phyloP scores from a whole-genome alignment of 352 stramenopile species.

The Pilasporangium apinafurcum region DNA sequence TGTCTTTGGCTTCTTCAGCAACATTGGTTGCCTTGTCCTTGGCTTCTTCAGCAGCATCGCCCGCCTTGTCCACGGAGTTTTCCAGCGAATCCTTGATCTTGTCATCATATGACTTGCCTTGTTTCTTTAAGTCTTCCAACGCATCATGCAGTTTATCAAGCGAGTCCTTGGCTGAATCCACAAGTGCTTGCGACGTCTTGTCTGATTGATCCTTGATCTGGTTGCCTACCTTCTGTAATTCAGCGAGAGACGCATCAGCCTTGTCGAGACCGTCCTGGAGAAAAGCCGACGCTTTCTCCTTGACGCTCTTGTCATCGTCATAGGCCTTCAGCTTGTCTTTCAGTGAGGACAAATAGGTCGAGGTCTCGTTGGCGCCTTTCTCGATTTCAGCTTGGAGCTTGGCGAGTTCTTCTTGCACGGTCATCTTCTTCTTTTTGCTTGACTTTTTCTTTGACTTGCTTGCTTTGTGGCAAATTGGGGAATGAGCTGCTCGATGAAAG shows the following conservation, averaged over 20 bases:
- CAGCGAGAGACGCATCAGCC: constrained; percentile 23
- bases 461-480: not conserved
- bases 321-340: constrained; percentile 32
- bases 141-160: constrained; percentile 6
- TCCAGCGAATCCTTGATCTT: constrained; percentile 11
- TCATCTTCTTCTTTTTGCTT: constrained; percentile 2
- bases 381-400: constrained; percentile 31
- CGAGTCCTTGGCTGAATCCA: constrained; percentile 2
- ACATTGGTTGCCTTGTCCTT: too few species aligned
- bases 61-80: constrained; percentile 10
- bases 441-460: not conserved
- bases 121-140: constrained; percentile 8
- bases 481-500: too few species aligned
- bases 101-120: constrained; percentile 7
- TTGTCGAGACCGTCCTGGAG: constrained; percentile 28
- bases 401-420: constrained; percentile 18
- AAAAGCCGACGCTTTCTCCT: constrained; percentile 24
- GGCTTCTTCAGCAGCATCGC: constrained; percentile 6
- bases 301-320: constrained; percentile 28
- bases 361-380: constrained; percentile 15
- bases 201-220: constrained; percentile 6
- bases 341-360: constrained; percentile 27
- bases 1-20: not conserved
- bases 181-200: constrained; percentile 1
- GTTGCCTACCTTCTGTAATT: constrained; percentile 10